Evolutionary conservation across 2,329 filamentous ascomycete genomes (phyloP).

Genomic region (Microcyclospora tardicrescens): DNA sequence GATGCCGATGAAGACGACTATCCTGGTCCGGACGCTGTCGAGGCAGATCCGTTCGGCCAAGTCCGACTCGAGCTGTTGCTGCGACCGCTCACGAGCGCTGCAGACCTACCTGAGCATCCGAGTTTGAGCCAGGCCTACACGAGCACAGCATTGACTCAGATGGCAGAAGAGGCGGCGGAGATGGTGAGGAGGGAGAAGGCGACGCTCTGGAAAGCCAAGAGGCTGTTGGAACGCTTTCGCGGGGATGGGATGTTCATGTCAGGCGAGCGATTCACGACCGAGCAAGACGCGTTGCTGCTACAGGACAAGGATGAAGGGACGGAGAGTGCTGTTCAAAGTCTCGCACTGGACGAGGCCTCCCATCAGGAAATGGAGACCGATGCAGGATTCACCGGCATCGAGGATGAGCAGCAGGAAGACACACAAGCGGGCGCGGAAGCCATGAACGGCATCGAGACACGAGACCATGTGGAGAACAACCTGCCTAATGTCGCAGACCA

Average conservation of each 20-base stretch:
- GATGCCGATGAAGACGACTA: slow-evolving; percentile 53
- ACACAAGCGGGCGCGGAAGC: slow-evolving; percentile 6
- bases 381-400: not conserved
- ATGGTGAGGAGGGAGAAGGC: slow-evolving; percentile 64
- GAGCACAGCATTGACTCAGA: slow-evolving; percentile 57
- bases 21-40: slow-evolving; percentile 38
- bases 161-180: slow-evolving; percentile 54
- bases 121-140: slow-evolving; percentile 62
- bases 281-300: slow-evolving; percentile 32
- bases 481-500: not conserved
- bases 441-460: slow-evolving; percentile 17
- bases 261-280: slow-evolving; percentile 39
- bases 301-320: slow-evolving; percentile 3
- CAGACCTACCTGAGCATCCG: slow-evolving; percentile 61
- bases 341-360: slow-evolving; percentile 5
- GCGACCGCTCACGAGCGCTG: slow-evolving; percentile 60
- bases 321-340: slow-evolving; percentile 13
- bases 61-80: slow-evolving; percentile 38
- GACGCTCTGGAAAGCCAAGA: slow-evolving; percentile 61
- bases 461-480: slow-evolving; percentile 3
- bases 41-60: slow-evolving; percentile 61
- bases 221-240: slow-evolving; percentile 57
- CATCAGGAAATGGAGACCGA: not conserved
- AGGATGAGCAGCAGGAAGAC: slow-evolving; percentile 2
- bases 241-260: slow-evolving; percentile 60